Conservation (phyloP, 352 stramenopile species). For the Pythium aquatile region DNA sequence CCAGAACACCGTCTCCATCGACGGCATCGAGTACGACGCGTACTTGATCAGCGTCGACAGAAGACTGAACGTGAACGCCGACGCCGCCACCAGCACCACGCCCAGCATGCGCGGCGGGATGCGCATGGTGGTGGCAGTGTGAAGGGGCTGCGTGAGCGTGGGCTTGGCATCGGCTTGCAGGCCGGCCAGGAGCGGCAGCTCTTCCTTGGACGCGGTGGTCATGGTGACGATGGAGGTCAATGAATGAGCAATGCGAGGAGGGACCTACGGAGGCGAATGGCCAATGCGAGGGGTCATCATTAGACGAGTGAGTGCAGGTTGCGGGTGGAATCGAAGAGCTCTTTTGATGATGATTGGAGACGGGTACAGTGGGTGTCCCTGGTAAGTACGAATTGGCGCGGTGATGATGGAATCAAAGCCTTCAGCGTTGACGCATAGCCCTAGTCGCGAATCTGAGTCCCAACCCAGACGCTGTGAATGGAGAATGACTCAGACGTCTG, state of each 20-base stretch:
- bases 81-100: constrained; percentile 44
- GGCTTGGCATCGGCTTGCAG: not conserved
- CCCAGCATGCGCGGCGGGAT: constrained; percentile 26
- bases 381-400: constrained; percentile 2
- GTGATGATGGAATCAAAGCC: constrained; percentile 15
- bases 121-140: too few species aligned
- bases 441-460: not conserved
- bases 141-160: not conserved
- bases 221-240: not conserved
- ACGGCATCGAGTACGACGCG: constrained; percentile 41
- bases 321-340: not conserved
- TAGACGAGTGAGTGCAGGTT: not conserved
- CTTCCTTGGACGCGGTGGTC: not conserved
- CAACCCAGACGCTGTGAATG: not conserved
- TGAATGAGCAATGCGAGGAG: not conserved
- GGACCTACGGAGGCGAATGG: not conserved
- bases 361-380: not conserved
- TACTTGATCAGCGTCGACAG: constrained; percentile 60
- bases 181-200: constrained; percentile 2
- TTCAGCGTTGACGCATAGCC: not conserved
- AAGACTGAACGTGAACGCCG: constrained; percentile 57
- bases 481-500: not conserved
- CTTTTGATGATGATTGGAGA: too few species aligned
- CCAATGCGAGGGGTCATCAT: not conserved
- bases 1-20: constrained; percentile 71